Percentiles rank a stretch among this genome's conserved stretches.
These are phyloP conservation scores for Aphanocladium album DNA, from an alignment of 2,329 filamentous ascomycete species.

Conservation along the genomic window DNA sequence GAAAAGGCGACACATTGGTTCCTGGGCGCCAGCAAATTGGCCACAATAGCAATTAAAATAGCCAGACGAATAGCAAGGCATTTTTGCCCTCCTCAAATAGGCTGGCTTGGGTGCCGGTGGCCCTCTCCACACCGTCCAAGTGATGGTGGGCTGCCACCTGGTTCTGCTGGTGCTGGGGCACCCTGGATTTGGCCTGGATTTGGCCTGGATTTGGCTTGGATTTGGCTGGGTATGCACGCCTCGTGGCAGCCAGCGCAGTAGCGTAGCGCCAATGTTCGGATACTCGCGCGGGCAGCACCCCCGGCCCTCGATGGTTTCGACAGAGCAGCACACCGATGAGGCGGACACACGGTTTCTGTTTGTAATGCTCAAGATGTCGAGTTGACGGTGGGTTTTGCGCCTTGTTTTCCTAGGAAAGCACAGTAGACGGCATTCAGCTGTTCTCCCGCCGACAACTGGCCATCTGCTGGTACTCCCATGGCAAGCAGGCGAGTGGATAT, in stretches of 20 bases:
- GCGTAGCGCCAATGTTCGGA: conserved; percentile 11
- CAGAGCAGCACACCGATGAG: background rate
- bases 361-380: background rate
- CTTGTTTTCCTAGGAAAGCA: background rate
- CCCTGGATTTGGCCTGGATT: background rate
- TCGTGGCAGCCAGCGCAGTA: conserved; percentile 12
- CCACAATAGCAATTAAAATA: background rate
- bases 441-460: background rate
- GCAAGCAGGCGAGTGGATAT: conserved; percentile 8
- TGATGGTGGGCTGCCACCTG: background rate
- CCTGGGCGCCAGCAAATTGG: background rate
- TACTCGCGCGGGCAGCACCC: conserved; percentile 11
- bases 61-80: background rate
- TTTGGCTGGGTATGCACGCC: conserved; percentile 5
- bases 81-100: background rate
- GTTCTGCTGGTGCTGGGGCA: no score
- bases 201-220: no score
- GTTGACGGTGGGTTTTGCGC: background rate
- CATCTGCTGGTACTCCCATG: background rate
- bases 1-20: background rate
- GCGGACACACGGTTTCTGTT: background rate
- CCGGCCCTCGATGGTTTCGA: conserved; percentile 6
- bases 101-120: background rate
- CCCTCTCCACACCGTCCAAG: conserved; percentile 5
- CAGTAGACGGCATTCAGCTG: background rate